phyloP scores from a whole-genome alignment of 768 basidiomycete species.

The Russula sp. region DNA sequence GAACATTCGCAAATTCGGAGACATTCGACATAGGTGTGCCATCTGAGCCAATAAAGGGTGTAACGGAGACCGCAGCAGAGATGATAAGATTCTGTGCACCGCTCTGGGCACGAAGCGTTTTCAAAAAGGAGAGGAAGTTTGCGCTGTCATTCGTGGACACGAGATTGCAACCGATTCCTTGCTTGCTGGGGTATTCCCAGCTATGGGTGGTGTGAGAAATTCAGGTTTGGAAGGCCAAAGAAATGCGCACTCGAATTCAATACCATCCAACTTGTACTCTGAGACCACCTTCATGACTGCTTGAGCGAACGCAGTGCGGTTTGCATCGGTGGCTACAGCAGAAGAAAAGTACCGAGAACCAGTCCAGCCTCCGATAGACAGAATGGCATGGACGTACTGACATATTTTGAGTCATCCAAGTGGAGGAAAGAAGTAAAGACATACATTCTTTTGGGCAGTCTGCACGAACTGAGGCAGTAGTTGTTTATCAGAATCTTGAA shows the following conservation, averaged over 20 bases:
- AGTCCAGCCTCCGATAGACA: slow-evolving; percentile 67
- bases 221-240: background rate
- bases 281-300: slow-evolving; percentile 44
- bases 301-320: slow-evolving; percentile 55
- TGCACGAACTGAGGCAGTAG: slow-evolving; percentile 26
- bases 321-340: slow-evolving; percentile 46
- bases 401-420: background rate
- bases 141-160: slow-evolving; percentile 31
- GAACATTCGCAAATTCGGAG: slow-evolving; percentile 29
- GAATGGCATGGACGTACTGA: slow-evolving; percentile 48
- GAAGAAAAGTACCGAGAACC: slow-evolving; percentile 60
- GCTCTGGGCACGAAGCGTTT: background rate
- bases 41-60: slow-evolving; percentile 42
- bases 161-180: slow-evolving; percentile 65
- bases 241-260: slow-evolving; percentile 35
- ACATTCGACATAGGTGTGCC: slow-evolving; percentile 64
- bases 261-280: slow-evolving; percentile 50
- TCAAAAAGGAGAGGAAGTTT: background rate
- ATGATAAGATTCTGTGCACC: slow-evolving; percentile 44
- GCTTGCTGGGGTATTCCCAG: slow-evolving; percentile 66
- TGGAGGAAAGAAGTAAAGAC: background rate
- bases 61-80: slow-evolving; percentile 45
- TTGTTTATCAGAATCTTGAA: slow-evolving; percentile 27
- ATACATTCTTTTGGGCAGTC: slow-evolving; percentile 23
- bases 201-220: slow-evolving; percentile 33